Percentiles rank a stretch among this genome's conserved stretches.
Conservation (phyloP, 805 yeast genomes). For the Sugiyamaella chiloensis region DNA sequence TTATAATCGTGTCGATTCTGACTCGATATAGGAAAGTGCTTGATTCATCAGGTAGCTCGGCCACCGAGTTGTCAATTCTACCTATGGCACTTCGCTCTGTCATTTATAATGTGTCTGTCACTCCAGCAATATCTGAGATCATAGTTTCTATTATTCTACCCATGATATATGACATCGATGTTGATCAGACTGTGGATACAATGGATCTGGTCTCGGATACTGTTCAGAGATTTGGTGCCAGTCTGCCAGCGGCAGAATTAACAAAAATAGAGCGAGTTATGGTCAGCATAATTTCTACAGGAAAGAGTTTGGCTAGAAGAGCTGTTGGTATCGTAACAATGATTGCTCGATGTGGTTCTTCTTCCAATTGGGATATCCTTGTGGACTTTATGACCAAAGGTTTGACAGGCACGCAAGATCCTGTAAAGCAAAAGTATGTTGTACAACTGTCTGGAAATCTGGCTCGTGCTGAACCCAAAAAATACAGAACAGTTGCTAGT, state of each 20-base stretch:
- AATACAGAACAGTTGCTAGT: constrained; percentile 14
- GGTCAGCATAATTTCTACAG: constrained; percentile 36
- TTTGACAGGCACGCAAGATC: constrained; percentile 15
- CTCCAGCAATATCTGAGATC: constrained; percentile 24
- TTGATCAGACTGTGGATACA: constrained; percentile 44
- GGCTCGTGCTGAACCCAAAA: constrained; percentile 26
- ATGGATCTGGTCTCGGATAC: constrained; percentile 61
- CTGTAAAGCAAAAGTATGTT: constrained; percentile 4
- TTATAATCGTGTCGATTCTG: constrained; percentile 9
- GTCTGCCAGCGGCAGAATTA: constrained; percentile 39
- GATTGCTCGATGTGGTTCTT: constrained; percentile 35
- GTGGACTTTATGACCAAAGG: constrained; percentile 18
- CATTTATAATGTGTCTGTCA: constrained; percentile 25
- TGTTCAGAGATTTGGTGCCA: constrained; percentile 47
- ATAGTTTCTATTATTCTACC: constrained; percentile 29
- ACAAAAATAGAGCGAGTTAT: constrained; percentile 30
- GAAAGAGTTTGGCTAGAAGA: constrained; percentile 47
- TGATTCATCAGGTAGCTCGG: neutral
- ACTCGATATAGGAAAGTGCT: constrained; percentile 19
- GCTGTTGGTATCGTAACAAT: constrained; percentile 48
- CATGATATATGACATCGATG: constrained; percentile 16
- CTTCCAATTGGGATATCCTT: constrained; percentile 27
- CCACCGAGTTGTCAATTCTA: constrained; percentile 33
- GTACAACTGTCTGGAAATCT: constrained; percentile 26
- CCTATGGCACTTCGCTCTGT: constrained; percentile 35